phyloP scores from a whole-genome alignment of 805 yeast species.

The Myxozyma udenii region DNA sequence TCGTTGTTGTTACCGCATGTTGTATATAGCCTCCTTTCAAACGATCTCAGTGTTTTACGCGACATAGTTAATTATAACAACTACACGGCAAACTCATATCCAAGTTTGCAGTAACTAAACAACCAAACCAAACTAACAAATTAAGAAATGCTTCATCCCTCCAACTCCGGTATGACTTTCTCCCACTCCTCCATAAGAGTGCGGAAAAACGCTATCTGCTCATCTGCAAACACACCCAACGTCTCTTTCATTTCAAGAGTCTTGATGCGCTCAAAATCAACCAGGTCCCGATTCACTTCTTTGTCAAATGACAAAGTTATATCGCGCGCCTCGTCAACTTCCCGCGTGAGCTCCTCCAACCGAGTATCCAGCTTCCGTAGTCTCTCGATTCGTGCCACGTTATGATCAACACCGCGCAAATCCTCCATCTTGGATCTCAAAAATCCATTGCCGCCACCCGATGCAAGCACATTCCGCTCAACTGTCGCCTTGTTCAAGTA shows the following conservation, averaged over 20 bases:
- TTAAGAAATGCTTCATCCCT: constrained; percentile 1
- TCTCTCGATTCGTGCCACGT: constrained; percentile 52
- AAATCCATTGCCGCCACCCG: constrained; percentile 54
- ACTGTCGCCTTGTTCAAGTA: constrained; percentile 67
- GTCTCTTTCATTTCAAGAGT: constrained; percentile 71
- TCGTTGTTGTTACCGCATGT: too few species aligned
- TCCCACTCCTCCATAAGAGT: constrained; percentile 35
- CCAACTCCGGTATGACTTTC: constrained; percentile 23
- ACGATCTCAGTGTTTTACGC: too few species aligned
- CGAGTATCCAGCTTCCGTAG: constrained; percentile 50
- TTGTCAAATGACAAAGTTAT: constrained; percentile 55
- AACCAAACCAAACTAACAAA: not conserved
- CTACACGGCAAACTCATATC: too few species aligned
- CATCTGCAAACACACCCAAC: constrained; percentile 68
- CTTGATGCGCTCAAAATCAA: constrained; percentile 75
- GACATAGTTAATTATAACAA: too few species aligned
- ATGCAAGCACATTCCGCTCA: constrained; percentile 57
- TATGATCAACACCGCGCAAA: constrained; percentile 60
- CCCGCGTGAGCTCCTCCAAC: constrained; percentile 50
- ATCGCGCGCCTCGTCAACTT: constrained; percentile 50
- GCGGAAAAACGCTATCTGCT: constrained; percentile 69
- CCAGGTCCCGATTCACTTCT: constrained; percentile 54
- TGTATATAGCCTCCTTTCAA: too few species aligned
- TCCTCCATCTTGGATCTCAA: constrained; percentile 59
- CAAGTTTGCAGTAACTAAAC: too few species aligned